phyloP scores from a whole-genome alignment of 1,284 basidiomycete species.

The Leccinum cinnamomeum region DNA sequence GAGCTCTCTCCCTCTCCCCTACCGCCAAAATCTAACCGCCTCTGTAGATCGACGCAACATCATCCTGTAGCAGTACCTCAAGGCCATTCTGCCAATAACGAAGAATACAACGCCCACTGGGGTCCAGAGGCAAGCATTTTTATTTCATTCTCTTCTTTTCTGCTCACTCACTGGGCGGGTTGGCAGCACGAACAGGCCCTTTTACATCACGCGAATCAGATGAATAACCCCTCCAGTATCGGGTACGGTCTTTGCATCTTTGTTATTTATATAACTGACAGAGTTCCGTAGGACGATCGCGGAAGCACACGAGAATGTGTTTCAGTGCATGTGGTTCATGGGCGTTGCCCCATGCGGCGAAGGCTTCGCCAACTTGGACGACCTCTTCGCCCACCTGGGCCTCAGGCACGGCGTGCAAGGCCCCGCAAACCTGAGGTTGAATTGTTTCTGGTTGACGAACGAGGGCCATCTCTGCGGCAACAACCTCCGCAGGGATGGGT shows the following conservation, averaged over 20 bases:
- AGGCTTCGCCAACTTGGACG: background rate
- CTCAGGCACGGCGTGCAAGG: background rate
- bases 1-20: background rate
- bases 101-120: constrained; percentile 8
- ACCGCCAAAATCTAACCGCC: background rate
- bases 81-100: fast-evolving
- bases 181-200: constrained; percentile 11
- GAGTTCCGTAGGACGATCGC: background rate
- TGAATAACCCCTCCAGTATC: background rate
- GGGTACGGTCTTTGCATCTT: constrained; percentile 1
- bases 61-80: background rate
- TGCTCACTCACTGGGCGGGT: background rate
- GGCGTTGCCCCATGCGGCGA: background rate
- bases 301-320: background rate
- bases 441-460: background rate
- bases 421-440: background rate
- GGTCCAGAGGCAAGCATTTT: constrained; percentile 2
- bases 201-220: background rate
- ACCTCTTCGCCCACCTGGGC: background rate
- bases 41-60: background rate
- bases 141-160: background rate
- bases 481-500: background rate
- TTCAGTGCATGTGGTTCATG: background rate
- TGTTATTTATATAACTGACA: background rate
- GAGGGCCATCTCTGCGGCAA: background rate